phyloP scores from a whole-genome alignment of 1,284 basidiomycete species.

The Apiotrichum akiyoshidainum region DNA sequence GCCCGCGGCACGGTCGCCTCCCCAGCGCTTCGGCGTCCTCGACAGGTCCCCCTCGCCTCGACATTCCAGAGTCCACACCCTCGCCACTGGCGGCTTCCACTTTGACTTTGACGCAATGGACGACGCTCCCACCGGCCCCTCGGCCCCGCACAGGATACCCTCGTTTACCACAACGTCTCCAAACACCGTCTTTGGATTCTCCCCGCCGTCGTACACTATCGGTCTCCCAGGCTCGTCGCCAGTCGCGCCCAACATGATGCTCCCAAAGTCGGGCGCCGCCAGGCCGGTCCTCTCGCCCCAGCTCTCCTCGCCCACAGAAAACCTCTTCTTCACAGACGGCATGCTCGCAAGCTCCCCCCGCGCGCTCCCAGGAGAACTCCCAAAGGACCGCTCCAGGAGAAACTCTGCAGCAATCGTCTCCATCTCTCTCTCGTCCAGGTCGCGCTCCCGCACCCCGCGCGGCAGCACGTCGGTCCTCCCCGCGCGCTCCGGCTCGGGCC shows the following conservation, averaged over 20 bases:
- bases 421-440: slow-evolving; percentile 43
- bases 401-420: slow-evolving; percentile 47
- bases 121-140: background rate
- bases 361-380: slow-evolving; percentile 9
- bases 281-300: slow-evolving; percentile 10
- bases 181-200: slow-evolving; percentile 4
- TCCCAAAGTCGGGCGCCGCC: slow-evolving; percentile 11
- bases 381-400: slow-evolving; percentile 29
- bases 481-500: slow-evolving; percentile 32
- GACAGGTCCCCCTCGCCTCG: slow-evolving; percentile 15
- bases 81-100: slow-evolving; percentile 5
- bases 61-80: slow-evolving; percentile 14
- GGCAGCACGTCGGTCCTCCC: slow-evolving; percentile 24
- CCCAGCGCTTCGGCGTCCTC: background rate
- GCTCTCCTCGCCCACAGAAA: slow-evolving; percentile 3
- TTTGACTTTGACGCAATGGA: slow-evolving; percentile 10
- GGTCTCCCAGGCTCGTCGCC: slow-evolving; percentile 4
- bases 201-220: background rate
- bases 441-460: slow-evolving; percentile 41
- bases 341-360: slow-evolving; percentile 28
- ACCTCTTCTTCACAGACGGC: slow-evolving; percentile 10
- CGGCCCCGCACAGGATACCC: background rate
- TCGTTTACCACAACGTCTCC: background rate
- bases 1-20: slow-evolving; percentile 6
- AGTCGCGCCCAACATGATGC: slow-evolving; percentile 5